Evolutionary conservation across 768 basidiomycete species (phyloP).

Genomic region (Lentinus tigrinus): DNA sequence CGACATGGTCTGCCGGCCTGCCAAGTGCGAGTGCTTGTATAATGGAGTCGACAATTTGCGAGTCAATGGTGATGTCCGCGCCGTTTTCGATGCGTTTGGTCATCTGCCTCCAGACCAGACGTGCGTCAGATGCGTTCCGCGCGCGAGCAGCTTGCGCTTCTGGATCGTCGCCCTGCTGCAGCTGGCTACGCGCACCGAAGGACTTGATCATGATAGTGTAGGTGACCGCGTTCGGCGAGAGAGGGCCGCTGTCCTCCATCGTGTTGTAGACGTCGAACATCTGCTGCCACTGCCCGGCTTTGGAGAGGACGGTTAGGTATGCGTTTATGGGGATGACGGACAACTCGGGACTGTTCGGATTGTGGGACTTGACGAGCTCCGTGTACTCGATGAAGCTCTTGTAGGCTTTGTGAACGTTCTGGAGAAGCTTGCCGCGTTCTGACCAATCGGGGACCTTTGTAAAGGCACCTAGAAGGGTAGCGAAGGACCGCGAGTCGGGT

Average conservation of each 20-base stretch:
- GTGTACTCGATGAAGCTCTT: slow-evolving; percentile 53
- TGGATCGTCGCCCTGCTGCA: slow-evolving; percentile 16
- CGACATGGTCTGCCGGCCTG: slow-evolving; percentile 54
- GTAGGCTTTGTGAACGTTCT: slow-evolving; percentile 60
- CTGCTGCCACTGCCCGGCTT: slow-evolving; percentile 56
- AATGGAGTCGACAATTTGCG: slow-evolving; percentile 48
- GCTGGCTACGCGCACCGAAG: slow-evolving; percentile 31
- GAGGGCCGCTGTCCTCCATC: slow-evolving; percentile 59
- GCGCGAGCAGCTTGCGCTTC: slow-evolving; percentile 23
- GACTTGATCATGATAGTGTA: slow-evolving; percentile 69
- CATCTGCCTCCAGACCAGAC: slow-evolving; percentile 68
- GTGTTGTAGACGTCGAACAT: slow-evolving; percentile 76
- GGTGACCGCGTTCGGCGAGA: slow-evolving; percentile 58
- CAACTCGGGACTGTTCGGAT: slow-evolving; percentile 48
- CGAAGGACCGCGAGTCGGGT: slow-evolving; percentile 66
- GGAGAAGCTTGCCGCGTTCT: slow-evolving; percentile 56
- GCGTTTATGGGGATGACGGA: slow-evolving; percentile 48
- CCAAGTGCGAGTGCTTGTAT: slow-evolving; percentile 59
- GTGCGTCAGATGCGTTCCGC: slow-evolving; percentile 64
- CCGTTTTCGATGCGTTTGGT: slow-evolving; percentile 48
- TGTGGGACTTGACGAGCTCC: slow-evolving; percentile 45
- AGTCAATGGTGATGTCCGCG: slow-evolving; percentile 50
- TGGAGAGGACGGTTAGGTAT: slow-evolving; percentile 70
- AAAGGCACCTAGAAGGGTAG: slow-evolving; percentile 65
- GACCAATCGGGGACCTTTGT: slow-evolving; percentile 63